Conservation (phyloP, 495 filamentous ascomycete genomes). For the Penicillium paxilli region DNA sequence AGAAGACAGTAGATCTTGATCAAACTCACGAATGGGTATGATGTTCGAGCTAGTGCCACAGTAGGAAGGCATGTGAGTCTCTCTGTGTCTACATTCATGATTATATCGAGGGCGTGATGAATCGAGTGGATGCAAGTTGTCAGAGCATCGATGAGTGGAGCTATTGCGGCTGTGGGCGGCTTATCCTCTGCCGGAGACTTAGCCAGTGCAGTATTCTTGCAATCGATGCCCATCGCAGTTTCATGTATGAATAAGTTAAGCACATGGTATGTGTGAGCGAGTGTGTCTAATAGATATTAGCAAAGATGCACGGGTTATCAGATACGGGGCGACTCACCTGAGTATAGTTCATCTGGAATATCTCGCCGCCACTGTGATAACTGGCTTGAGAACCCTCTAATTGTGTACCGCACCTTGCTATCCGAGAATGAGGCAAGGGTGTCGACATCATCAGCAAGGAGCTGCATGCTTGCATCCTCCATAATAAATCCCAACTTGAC, state of each 20-base stretch:
- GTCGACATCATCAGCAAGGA: conserved; percentile 72
- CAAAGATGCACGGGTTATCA: neutral
- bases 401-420: conserved; percentile 67
- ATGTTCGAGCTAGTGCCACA: conserved; percentile 72
- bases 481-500: conserved; percentile 76
- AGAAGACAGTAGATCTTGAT: conserved; percentile 87
- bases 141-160: conserved; percentile 70
- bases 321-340: conserved; percentile 17
- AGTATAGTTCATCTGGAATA: conserved; percentile 47
- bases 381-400: conserved; percentile 76
- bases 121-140: conserved; percentile 69
- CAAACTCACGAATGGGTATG: conserved; percentile 80
- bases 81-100: conserved; percentile 58
- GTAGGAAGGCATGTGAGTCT: conserved; percentile 72
- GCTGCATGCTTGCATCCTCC: conserved; percentile 75
- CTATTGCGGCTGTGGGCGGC: conserved; percentile 47
- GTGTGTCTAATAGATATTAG: conserved; percentile 19
- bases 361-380: conserved; percentile 65
- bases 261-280: conserved; percentile 41
- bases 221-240: conserved; percentile 75
- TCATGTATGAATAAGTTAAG: conserved; percentile 84
- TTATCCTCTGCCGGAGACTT: conserved; percentile 17
- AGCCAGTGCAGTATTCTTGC: conserved; percentile 40
- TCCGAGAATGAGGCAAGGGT: conserved; percentile 68
- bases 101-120: conserved; percentile 71